Percentiles rank a stretch among this genome's conserved stretches.
phyloP scores from a whole-genome alignment of 2,329 filamentous ascomycete genomes.

The Pezicula neosporulosa region DNA sequence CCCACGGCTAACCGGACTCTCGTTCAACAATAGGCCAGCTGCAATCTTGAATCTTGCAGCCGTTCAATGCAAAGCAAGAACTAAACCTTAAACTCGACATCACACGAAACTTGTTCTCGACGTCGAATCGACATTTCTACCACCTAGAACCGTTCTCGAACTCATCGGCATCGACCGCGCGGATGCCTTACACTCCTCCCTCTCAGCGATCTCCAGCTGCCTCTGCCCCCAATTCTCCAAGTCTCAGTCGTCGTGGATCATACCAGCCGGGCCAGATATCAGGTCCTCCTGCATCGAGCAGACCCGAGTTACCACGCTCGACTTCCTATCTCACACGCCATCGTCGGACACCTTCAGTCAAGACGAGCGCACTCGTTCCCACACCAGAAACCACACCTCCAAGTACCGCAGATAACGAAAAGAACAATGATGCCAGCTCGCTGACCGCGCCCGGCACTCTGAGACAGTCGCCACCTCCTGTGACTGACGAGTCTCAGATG shows the following conservation, averaged over 20 bases:
- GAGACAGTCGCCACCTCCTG: conserved; percentile 79
- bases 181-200: conserved; percentile 88
- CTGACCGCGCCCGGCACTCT: conserved; percentile 53
- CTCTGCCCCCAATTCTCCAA: conserved; percentile 54
- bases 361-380: conserved; percentile 24
- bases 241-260: conserved; percentile 55
- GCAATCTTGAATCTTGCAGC: conserved; percentile 13
- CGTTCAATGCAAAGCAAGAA: conserved; percentile 18
- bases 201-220: conserved; percentile 61
- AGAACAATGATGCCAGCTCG: conserved; percentile 22
- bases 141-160: conserved; percentile 2
- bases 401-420: conserved; percentile 23
- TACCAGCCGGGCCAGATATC: conserved; percentile 40
- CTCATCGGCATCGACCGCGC: conserved; percentile 25
- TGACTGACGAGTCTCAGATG: conserved; percentile 69
- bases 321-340: conserved; percentile 64
- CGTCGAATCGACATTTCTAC: conserved; percentile 15
- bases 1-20: conserved; percentile 18
- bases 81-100: conserved; percentile 10
- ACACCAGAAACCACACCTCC: conserved; percentile 24
- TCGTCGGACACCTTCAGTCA: conserved; percentile 52
- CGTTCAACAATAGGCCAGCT: conserved; percentile 2
- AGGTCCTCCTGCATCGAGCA: conserved; percentile 24
- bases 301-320: conserved; percentile 58
- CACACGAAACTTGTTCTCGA: conserved; percentile 10